phyloP scores from a whole-genome alignment of 129 eudicot genomes.

The Escallonia rubra region DNA sequence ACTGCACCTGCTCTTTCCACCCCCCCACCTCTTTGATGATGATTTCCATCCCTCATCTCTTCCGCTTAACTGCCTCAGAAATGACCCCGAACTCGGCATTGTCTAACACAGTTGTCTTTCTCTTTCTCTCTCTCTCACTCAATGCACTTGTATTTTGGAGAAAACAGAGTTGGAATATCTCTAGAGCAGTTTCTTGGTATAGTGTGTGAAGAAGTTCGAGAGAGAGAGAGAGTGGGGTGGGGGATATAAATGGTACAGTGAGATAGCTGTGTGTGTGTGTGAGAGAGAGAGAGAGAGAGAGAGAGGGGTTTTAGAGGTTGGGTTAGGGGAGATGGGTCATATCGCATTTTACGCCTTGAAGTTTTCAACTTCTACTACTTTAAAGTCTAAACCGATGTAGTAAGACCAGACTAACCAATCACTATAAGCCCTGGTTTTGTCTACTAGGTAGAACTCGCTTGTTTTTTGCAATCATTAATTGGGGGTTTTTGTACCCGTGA shows the following conservation, averaged over 20 bases:
- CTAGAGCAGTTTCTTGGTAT: not conserved
- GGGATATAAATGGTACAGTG: not conserved
- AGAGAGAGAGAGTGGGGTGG: not conserved
- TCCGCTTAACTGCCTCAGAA: constrained; percentile 54
- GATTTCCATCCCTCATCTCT: constrained; percentile 50
- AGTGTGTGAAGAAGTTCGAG: not conserved
- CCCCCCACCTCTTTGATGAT: constrained; percentile 51
- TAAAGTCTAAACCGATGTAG: too few relatives aligned
- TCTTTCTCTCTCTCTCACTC: not conserved
- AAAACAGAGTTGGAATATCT: not conserved
- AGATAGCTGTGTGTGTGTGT: not conserved
- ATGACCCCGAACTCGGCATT: constrained; percentile 53
- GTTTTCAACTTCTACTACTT: too few relatives aligned
- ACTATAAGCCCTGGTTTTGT: too few relatives aligned
- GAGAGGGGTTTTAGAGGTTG: not conserved
- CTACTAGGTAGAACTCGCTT: too few relatives aligned
- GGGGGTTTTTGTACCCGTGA: too few relatives aligned
- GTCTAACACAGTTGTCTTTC: not conserved
- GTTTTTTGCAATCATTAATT: too few relatives aligned
- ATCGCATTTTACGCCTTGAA: too few relatives aligned
- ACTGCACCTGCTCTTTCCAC: not conserved
- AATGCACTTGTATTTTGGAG: not conserved
- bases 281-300: not conserved
- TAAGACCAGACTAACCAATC: too few relatives aligned
- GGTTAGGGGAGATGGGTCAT: too few relatives aligned